Percentiles rank a stretch among this genome's conserved stretches.
Conservation (phyloP, 2,329 filamentous ascomycete genomes). For the Alternaria triticimaculans region DNA sequence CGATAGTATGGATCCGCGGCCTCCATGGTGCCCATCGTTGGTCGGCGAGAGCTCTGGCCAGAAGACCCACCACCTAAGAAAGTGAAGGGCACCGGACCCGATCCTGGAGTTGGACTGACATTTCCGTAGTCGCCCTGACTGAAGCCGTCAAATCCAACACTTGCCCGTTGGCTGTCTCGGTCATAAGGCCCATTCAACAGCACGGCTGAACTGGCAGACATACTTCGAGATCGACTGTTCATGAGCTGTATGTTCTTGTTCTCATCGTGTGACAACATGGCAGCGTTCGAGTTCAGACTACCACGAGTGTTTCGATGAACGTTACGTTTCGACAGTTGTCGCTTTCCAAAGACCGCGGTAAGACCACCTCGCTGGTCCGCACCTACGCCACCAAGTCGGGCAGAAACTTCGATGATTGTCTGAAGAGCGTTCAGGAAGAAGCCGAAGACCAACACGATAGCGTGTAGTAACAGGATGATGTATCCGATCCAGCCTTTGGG, state of each 20-base stretch:
- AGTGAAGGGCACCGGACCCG: constrained; percentile 74
- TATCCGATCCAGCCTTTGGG: constrained; percentile 96
- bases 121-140: constrained; percentile 63
- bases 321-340: constrained; percentile 80
- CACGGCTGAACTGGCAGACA: constrained; percentile 68
- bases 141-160: constrained; percentile 62
- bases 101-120: constrained; percentile 73
- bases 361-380: constrained; percentile 80
- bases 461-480: constrained; percentile 85
- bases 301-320: constrained; percentile 71
- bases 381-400: constrained; percentile 81
- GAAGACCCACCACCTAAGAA: constrained; percentile 61
- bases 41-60: constrained; percentile 50
- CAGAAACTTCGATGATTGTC: constrained; percentile 86
- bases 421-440: constrained; percentile 93
- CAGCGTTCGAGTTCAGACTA: constrained; percentile 82
- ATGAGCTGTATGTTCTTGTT: constrained; percentile 66
- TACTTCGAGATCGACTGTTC: constrained; percentile 62
- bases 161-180: constrained; percentile 53
- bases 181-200: constrained; percentile 61
- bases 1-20: constrained; percentile 82
- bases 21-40: constrained; percentile 47
- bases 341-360: constrained; percentile 85
- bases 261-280: constrained; percentile 76
- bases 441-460: constrained; percentile 81